Evolutionary conservation across 805 yeast genomes (phyloP), one percentile per base, ranked within the genome.

Genomic region (Blastobotrys attinorum): DNA sequence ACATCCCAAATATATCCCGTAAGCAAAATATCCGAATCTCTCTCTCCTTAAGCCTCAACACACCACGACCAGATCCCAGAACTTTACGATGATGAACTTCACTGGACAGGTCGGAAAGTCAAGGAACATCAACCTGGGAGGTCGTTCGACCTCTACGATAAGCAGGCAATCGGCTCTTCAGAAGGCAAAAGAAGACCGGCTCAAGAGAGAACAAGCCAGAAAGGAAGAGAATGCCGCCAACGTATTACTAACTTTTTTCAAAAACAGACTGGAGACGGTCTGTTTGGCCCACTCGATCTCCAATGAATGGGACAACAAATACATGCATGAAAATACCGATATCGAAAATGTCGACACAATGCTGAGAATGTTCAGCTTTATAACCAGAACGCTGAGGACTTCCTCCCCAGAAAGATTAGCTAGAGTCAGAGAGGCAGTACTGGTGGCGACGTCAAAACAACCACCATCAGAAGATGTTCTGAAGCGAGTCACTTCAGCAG

Each of bases 161-260:
- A 41, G 39, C 59, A 61, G 69, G 47, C 53, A 66, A 44, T 60
- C 72, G 52, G 67, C 72, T 40, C 62, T 90, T n/a, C 75, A 73
- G 46, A 77, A 75, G 50, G 79, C 95, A 3, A 76, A 76, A 51
- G 64, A 65, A 32, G 87, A 84, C 48, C 69, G 97, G 32, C 71
- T 69, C 46, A 72, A 71, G 47, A 72, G 97, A 45, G 88, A 83
- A 45, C 59, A 65, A 25, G 71, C 65, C 13, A 69, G 84, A 18
- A 54, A 59, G 11, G 72, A 70, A 39, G 74, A 71, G 32, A 65
- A 61, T 31, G 75, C 85, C 1, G 78, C 77, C 0, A 44, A 51
- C 1, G 42, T 60, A 4, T 59, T 89, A 31, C 90, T 83, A 55
- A 54, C 66, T 2, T 57, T 65, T 10, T 65, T 77, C 7, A 62